A percentile compares a stretch with the other conserved stretches of the same genome.
These are phyloP conservation scores for Ceratobasidium sp. DNA, from an alignment of 1,284 basidiomycete genomes.

Conservation along the genomic window DNA sequence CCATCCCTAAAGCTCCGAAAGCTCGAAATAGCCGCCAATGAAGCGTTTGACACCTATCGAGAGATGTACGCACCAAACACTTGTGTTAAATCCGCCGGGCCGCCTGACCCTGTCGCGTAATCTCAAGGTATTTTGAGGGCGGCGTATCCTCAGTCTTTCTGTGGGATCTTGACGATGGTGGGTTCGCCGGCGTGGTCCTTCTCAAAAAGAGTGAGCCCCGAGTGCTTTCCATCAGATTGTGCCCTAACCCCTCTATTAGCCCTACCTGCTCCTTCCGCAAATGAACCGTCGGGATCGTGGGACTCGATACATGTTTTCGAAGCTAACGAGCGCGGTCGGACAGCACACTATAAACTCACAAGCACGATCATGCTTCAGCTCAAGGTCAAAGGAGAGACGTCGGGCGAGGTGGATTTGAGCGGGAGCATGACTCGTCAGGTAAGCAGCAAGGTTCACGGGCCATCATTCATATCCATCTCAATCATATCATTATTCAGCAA, in stretches of 20 bases:
- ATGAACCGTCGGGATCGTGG: conserved; percentile 73
- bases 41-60: conserved; percentile 96
- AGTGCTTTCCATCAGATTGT: conserved; percentile 7
- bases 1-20: conserved; percentile 87
- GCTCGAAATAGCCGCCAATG: conserved; percentile 91
- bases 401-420: conserved; percentile 83
- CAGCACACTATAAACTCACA: conserved; percentile 96
- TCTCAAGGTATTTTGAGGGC: conserved; percentile 90
- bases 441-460: conserved; percentile 44
- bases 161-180: conserved; percentile 96
- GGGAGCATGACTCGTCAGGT: conserved; percentile 98
- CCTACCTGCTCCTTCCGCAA: conserved; percentile 36
- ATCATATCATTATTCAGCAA: conserved; percentile 56
- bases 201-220: conserved; percentile 86
- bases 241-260: conserved; percentile 23
- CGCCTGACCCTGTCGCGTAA: conserved; percentile 4
- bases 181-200: conserved; percentile 95
- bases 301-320: conserved; percentile 99
- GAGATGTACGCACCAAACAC: conserved; percentile 69
- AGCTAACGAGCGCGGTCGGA: conserved; percentile 83
- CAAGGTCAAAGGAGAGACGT: conserved; percentile 43
- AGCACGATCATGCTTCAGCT: conserved; percentile 96
- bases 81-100: not conserved
- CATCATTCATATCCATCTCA: conserved; percentile 19
- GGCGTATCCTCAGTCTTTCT: conserved; percentile 97